Percentiles rank a stretch among this genome's conserved stretches.
phyloP scores from a whole-genome alignment of 2,329 filamentous ascomycete species.

The Nemania sp. region DNA sequence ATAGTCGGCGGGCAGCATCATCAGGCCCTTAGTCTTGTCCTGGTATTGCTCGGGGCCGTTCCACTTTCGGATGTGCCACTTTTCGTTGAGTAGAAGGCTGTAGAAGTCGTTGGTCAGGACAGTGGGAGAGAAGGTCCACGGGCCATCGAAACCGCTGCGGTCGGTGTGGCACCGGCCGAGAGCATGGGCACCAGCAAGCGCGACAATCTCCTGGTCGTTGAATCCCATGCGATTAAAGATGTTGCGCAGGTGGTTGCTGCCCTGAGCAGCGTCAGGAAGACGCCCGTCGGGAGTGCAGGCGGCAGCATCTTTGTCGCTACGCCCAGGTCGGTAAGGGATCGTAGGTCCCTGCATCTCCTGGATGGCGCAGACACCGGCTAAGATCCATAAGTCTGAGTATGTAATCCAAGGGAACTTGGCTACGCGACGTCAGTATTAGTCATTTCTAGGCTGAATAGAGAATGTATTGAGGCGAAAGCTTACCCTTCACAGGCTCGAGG shows the following conservation, averaged over 20 bases:
- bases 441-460: background rate
- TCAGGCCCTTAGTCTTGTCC: slow-evolving; percentile 84
- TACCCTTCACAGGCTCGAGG: slow-evolving; percentile 86
- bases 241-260: slow-evolving; percentile 77
- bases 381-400: slow-evolving; percentile 97
- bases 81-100: slow-evolving; percentile 83
- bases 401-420: slow-evolving; percentile 91
- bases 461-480: slow-evolving; percentile 35
- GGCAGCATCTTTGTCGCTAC: slow-evolving; percentile 74
- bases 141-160: slow-evolving; percentile 84
- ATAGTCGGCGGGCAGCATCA: slow-evolving; percentile 97
- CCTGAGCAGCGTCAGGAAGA: slow-evolving; percentile 77
- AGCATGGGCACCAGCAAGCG: slow-evolving; percentile 81
- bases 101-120: slow-evolving; percentile 95
- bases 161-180: slow-evolving; percentile 88
- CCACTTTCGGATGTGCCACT: slow-evolving; percentile 93
- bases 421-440: slow-evolving; percentile 33
- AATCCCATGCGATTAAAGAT: slow-evolving; percentile 99
- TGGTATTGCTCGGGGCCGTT: slow-evolving; percentile 81
- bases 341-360: slow-evolving; percentile 93
- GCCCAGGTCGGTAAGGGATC: slow-evolving; percentile 88
- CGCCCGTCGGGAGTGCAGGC: slow-evolving; percentile 95
- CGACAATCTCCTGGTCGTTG: slow-evolving; percentile 95
- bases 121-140: slow-evolving; percentile 91
- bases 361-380: slow-evolving; percentile 80